These are phyloP conservation scores for Phytophthora nicotianae DNA, from an alignment of 352 stramenopile genomes.

Conservation along the genomic window DNA sequence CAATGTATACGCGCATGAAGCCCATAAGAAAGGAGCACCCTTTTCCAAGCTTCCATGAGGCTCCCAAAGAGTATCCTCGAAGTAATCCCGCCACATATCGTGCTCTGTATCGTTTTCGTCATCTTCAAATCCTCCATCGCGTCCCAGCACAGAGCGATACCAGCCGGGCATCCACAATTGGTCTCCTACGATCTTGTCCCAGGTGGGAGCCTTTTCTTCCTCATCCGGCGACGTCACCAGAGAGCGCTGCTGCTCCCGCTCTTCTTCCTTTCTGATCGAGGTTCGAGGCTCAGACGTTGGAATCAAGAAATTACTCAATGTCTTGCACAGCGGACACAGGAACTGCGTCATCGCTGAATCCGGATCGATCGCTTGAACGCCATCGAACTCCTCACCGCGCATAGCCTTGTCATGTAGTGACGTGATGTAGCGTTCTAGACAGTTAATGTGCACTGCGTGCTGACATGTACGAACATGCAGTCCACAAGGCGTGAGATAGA, in stretches of 20 bases:
- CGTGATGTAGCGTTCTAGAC: slow-evolving; percentile 84
- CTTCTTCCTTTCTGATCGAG: slow-evolving; percentile 28
- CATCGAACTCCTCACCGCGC: slow-evolving; percentile 88
- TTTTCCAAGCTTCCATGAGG: slow-evolving; percentile 88
- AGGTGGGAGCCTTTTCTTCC: slow-evolving; percentile 33
- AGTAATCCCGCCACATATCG: slow-evolving; percentile 87
- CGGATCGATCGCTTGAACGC: slow-evolving; percentile 86
- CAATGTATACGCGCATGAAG: slow-evolving; percentile 79
- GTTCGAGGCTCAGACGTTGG: slow-evolving; percentile 65
- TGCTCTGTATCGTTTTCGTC: slow-evolving; percentile 62
- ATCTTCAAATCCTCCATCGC: slow-evolving; percentile 58
- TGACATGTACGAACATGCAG: slow-evolving; percentile 88
- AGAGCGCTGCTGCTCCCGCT: slow-evolving; percentile 26
- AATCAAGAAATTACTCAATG: slow-evolving; percentile 91
- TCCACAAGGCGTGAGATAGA: slow-evolving; percentile 79
- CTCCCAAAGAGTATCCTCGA: slow-evolving; percentile 88
- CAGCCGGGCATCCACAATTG: slow-evolving; percentile 69
- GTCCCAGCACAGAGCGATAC: slow-evolving; percentile 74
- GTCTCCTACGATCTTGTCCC: slow-evolving; percentile 65
- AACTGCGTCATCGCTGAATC: slow-evolving; percentile 92
- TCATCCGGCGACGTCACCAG: slow-evolving; percentile 9
- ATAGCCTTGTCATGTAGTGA: slow-evolving; percentile 89
- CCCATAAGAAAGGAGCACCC: slow-evolving; percentile 85
- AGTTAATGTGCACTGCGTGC: slow-evolving; percentile 88
- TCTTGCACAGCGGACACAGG: slow-evolving; percentile 93